phyloP scores from a whole-genome alignment of 2,329 filamentous ascomycete genomes.

The Exophiala viscosa region DNA sequence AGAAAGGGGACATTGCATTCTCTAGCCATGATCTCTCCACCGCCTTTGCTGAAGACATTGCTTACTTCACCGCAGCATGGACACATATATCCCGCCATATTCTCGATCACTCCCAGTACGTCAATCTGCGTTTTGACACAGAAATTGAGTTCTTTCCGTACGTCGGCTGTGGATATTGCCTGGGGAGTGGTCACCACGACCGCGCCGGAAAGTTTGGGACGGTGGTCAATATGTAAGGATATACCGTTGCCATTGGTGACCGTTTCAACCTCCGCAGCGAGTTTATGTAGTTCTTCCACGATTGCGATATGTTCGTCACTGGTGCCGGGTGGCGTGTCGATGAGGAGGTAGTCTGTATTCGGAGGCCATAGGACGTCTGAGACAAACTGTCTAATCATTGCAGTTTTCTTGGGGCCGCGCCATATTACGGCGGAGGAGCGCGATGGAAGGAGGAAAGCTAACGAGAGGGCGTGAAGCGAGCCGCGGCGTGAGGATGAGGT shows the following conservation, averaged over 20 bases:
- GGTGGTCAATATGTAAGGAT: slow-evolving; percentile 36
- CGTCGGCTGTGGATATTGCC: slow-evolving; percentile 87
- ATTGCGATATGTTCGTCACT: slow-evolving; percentile 96
- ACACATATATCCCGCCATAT: slow-evolving; percentile 65
- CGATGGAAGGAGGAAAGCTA: slow-evolving; percentile 81
- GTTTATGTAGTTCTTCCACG: slow-evolving; percentile 71
- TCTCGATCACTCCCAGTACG: slow-evolving; percentile 88
- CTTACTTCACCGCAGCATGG: slow-evolving; percentile 75
- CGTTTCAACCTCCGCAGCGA: slow-evolving; percentile 32
- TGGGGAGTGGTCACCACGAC: slow-evolving; percentile 96
- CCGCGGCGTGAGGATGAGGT: slow-evolving; percentile 28
- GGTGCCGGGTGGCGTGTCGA: slow-evolving; percentile 94
- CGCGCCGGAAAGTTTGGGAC: slow-evolving; percentile 69
- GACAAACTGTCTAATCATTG: slow-evolving; percentile 96
- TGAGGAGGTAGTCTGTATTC: slow-evolving; percentile 82
- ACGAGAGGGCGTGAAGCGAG: slow-evolving; percentile 70
- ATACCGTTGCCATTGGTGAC: slow-evolving; percentile 20
- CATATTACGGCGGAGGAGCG: slow-evolving; percentile 92
- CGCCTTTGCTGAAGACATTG: slow-evolving; percentile 88
- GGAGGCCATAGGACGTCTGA: slow-evolving; percentile 83
- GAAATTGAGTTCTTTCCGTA: slow-evolving; percentile 92
- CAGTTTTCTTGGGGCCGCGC: slow-evolving; percentile 97
- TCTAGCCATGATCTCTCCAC: slow-evolving; percentile 80
- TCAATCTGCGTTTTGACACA: slow-evolving; percentile 77
- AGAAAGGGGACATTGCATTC: slow-evolving; percentile 83